A percentile compares a stretch with the other conserved stretches of the same genome.
Evolutionary conservation across 2,329 filamentous ascomycete species (phyloP).

Genomic region (Cryphonectria radicalis): DNA sequence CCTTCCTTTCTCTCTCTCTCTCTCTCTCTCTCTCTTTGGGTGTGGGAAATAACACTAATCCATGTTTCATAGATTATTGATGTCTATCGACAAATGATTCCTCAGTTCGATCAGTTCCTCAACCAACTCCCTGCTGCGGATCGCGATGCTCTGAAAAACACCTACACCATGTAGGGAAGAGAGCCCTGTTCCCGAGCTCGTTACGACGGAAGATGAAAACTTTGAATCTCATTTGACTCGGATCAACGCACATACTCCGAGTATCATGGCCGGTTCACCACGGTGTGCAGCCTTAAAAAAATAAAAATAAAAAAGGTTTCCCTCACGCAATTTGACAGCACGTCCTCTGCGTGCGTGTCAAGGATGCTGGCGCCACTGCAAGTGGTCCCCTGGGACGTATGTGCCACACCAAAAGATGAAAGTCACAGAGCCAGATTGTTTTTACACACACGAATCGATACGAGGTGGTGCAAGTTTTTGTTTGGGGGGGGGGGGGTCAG

Average conservation of each 20-base stretch:
- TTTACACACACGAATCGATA: background rate
- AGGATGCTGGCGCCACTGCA: background rate
- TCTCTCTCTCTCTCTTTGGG: background rate
- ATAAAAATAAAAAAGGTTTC: background rate
- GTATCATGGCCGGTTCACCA: background rate
- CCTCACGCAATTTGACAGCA: background rate
- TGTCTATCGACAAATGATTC: conserved; percentile 63
- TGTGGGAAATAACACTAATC: conserved; percentile 35
- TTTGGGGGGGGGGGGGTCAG: background rate
- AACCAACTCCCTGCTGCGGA: conserved; percentile 54
- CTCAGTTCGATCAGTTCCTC: conserved; percentile 61
- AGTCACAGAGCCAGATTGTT: background rate
- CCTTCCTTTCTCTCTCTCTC: too few relatives aligned
- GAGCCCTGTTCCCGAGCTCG: background rate
- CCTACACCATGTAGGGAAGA: conserved; percentile 42
- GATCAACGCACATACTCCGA: background rate
- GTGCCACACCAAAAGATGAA: background rate
- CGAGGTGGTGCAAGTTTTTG: background rate
- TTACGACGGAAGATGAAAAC: background rate
- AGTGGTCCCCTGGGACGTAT: background rate
- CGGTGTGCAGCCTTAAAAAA: background rate
- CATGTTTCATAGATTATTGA: conserved; percentile 46
- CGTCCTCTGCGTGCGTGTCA: background rate
- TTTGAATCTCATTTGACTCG: too few relatives aligned
- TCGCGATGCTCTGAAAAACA: conserved; percentile 52